Evolutionary conservation across 352 stramenopile genomes (phyloP), one percentile per base, ranked within the genome.

Genomic region (Globisporangium emineosum): DNA sequence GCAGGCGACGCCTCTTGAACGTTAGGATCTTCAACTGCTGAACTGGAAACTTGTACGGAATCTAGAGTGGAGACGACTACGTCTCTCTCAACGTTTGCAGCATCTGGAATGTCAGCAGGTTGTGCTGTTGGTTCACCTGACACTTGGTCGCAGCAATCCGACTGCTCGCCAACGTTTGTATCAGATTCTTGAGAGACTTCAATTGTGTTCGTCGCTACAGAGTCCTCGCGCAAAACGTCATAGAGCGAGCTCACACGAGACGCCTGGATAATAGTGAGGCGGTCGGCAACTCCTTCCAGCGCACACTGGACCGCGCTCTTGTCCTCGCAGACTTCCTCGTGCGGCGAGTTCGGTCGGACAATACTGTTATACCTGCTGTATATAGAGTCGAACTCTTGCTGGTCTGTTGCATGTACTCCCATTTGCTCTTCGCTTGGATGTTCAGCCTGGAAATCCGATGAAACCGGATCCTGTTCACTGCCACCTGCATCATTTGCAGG

Each of bases 241-340:
- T 54, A 2, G 13, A 23, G n/a, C 15, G 35, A 40, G 13, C 47
- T 57, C 7, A 9, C n/a, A 15, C 47, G 45, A n/a, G 58, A 57
- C 3, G 21, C 25, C 52, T 57, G 45, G 7, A 51, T 23, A 6
- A 64, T 45, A n/a, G 3, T 15, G 10, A 64, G 58, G 17, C 45
- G 58, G 15, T 12, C 21, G 10, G 10, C 23, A 6, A 57, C 58
- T 0, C 10, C 49, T 30, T 56, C 47, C 5, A 64, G 32, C 12
- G 58, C 32, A 5, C 47, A 3, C 9, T 64, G 42, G 15, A 40
- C 15, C 30, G n/a, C 45, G 47, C 47, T 64, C 25, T 56, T 47
- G 35, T 64, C 47, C 17, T 5, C 45, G 47, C 23, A 64, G 15
- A 35, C 23, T 47, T 57, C 47, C n/a, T 64, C 45, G 5, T 50